Evolutionary conservation across 2,329 filamentous ascomycete genomes (phyloP).

Genomic region (Sclerotinia spermophila): DNA sequence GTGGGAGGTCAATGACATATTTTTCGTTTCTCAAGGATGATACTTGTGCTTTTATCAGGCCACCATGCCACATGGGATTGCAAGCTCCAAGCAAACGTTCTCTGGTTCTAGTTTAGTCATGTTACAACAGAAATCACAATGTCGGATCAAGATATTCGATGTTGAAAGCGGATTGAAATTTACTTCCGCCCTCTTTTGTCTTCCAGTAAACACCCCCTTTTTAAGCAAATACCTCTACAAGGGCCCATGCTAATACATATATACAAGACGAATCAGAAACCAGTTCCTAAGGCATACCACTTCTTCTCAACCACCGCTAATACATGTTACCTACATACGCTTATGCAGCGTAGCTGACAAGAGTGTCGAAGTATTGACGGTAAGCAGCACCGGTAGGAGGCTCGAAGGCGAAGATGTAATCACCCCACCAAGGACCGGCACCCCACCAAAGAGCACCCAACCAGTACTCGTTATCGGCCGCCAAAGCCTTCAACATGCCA

Average conservation of each 20-base stretch:
- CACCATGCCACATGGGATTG: not conserved
- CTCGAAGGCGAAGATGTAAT: slow-evolving; percentile 49
- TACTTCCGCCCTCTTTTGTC: not conserved
- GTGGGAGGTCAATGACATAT: not conserved
- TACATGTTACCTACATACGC: not conserved
- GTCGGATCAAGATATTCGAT: not conserved
- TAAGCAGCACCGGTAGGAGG: slow-evolving; percentile 43
- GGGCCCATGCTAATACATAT: not conserved
- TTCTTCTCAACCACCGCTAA: not conserved
- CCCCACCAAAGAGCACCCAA: slow-evolving; percentile 51
- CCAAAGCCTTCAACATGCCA: slow-evolving; percentile 48
- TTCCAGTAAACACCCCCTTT: not conserved
- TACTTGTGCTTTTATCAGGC: not conserved
- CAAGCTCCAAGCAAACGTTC: no score
- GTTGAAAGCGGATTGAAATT: not conserved
- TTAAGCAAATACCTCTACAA: not conserved
- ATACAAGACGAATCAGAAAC: slow-evolving; percentile 16
- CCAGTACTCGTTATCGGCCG: slow-evolving; percentile 51
- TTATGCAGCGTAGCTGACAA: slow-evolving; percentile 13
- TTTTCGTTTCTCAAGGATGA: not conserved
- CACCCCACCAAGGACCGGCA: slow-evolving; percentile 50
- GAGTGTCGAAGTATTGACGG: slow-evolving; percentile 13
- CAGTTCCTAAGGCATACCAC: not conserved
- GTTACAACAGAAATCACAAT: not conserved
- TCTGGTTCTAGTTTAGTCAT: not conserved